A percentile compares a stretch with the other conserved stretches of the same genome.
These are phyloP conservation scores for Leccinum arenicola DNA, from an alignment of 768 basidiomycete genomes.

Conservation along the genomic window DNA sequence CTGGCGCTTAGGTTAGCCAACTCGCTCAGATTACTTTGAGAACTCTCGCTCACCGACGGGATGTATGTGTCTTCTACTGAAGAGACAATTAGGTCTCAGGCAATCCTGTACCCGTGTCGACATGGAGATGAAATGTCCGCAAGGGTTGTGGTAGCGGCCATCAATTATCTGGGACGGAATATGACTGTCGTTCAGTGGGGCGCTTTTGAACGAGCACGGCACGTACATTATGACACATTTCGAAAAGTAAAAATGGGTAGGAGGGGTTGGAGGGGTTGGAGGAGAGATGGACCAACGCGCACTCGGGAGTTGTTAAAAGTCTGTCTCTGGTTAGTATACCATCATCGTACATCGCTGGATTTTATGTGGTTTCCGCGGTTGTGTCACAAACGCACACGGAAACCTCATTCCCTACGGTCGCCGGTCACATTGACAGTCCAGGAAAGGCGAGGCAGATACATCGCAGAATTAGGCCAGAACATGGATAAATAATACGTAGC, in stretches of 20 bases:
- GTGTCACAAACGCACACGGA: constrained; percentile 37
- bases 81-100: constrained; percentile 58
- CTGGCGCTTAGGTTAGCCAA: constrained; percentile 31
- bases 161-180: constrained; percentile 57
- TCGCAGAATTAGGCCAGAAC: constrained; percentile 20
- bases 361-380: constrained; percentile 31
- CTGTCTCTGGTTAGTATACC: constrained; percentile 12
- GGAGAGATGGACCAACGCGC: constrained; percentile 13
- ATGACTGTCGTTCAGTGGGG: not conserved
- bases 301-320: constrained; percentile 19
- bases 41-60: constrained; percentile 40
- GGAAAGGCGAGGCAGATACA: constrained; percentile 36
- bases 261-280: constrained; percentile 13
- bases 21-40: not conserved
- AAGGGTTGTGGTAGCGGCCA: constrained; percentile 67
- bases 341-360: constrained; percentile 15
- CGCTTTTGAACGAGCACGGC: constrained; percentile 1
- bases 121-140: constrained; percentile 73
- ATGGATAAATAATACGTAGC: constrained; percentile 21
- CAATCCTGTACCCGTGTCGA: constrained; percentile 70
- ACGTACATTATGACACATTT: constrained; percentile 76
- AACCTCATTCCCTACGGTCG: constrained; percentile 36
- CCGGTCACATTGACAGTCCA: constrained; percentile 32
- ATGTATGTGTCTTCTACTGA: constrained; percentile 65
- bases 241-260: constrained; percentile 10